These are phyloP conservation scores for Hypoxylon rubiginosum DNA, from an alignment of 2,329 filamentous ascomycete species.

Conservation along the genomic window DNA sequence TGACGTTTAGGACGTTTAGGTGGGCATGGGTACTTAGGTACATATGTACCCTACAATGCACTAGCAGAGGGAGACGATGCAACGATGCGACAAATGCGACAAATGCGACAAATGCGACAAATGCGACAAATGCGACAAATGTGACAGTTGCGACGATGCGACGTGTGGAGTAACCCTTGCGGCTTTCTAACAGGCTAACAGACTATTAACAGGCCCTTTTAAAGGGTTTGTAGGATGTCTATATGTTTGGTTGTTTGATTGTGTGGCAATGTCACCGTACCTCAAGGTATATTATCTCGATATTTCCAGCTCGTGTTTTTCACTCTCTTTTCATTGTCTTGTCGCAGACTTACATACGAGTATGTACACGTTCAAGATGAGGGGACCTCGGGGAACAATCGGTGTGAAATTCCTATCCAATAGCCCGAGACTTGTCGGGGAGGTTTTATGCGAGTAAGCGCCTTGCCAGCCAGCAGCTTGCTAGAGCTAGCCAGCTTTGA, in stretches of 20 bases:
- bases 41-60: too few relatives aligned
- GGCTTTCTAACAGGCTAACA: not conserved
- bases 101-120: too few relatives aligned
- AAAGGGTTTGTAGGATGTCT: slow-evolving; percentile 14
- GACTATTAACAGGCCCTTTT: not conserved
- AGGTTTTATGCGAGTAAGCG: slow-evolving; percentile 38
- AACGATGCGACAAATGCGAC: slow-evolving; percentile 33
- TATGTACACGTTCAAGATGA: slow-evolving; percentile 8
- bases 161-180: slow-evolving; percentile 22
- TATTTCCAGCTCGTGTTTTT: not conserved
- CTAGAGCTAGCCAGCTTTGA: slow-evolving; percentile 10
- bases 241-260: not conserved
- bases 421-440: slow-evolving; percentile 17
- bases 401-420: slow-evolving; percentile 19
- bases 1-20: not conserved
- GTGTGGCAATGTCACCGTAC: slow-evolving; percentile 29
- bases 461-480: too few relatives aligned
- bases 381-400: slow-evolving; percentile 1
- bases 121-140: too few relatives aligned
- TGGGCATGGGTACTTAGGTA: too few relatives aligned
- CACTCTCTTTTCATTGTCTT: slow-evolving; percentile 4
- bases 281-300: slow-evolving; percentile 23
- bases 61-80: slow-evolving; percentile 33
- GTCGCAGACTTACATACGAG: not conserved
- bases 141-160: slow-evolving; percentile 15